Evolutionary conservation across 2,329 filamentous ascomycete species (phyloP), one percentile per base, ranked within the genome.

Genomic region (Lasiodiplodia sp.): DNA sequence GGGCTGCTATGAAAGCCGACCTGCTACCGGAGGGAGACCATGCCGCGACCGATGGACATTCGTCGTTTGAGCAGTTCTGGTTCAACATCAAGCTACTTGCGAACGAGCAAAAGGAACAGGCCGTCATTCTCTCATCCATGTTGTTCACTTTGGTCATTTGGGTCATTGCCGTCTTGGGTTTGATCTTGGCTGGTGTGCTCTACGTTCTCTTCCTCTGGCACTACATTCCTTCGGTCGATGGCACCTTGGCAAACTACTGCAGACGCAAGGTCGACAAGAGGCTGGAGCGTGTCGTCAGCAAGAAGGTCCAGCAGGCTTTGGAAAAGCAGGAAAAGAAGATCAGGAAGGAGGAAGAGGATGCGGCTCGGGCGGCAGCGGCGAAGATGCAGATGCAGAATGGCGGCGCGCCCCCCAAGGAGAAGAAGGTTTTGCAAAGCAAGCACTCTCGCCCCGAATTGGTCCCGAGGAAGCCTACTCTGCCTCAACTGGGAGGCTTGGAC

Each of bases 201-300:
- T 98, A 97, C 80, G 80, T 97, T 47, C 88, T 93, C 74, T 99
- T 97, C 79, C 86, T 99, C 6, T 97, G 92, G 87, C 92, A 96
- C 79, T 96, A 95, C 81, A 95, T 99, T 70, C 94, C 94, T 1
- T 87, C 87, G 44, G 85, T 88, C 12, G 94, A 97, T 75, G 93
- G 93, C 6, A 90, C 92, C 8, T 85, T 99, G 37, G 88, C 89
- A 5, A 90, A 90, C 31, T 99, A 97, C 82, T 98, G 96, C 78
- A 91, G 92, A 70, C 91, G 94, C 56, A 98, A 98, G 83, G 91
- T 97, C 78, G 96, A 97, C 81, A 90, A 88, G 74, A 87, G 94
- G 72, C 85, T 99, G 72, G 91, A 91, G 76, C 89, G 89, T 73
- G 96, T 98, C 72, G 94, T 98, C 4, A 89, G 90, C 67, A 87